phyloP scores from a whole-genome alignment of 75 land plant species.

The Gnetum montanum region DNA sequence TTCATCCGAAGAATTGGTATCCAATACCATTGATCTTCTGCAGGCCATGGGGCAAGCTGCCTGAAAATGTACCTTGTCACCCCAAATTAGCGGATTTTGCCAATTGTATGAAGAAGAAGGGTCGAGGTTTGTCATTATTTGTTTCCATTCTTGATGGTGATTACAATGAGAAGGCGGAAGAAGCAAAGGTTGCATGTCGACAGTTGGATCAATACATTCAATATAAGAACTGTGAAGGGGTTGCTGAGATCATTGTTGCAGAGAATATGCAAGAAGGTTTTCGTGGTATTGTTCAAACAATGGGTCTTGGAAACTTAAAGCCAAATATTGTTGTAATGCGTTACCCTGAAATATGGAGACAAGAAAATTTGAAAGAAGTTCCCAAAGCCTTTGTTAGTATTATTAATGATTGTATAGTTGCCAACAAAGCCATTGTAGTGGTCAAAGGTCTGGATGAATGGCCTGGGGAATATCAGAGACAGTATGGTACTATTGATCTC shows the following conservation, averaged over 20 bases:
- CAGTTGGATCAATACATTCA: conserved; percentile 81
- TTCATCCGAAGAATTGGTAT: conserved; percentile 99
- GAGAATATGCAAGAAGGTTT: conserved; percentile 79
- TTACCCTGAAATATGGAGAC: conserved; percentile 99
- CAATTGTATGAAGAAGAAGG: conserved; percentile 99
- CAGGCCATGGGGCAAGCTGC: conserved; percentile 98
- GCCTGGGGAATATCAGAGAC: conserved; percentile 96
- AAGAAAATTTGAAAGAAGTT: conserved; percentile 67
- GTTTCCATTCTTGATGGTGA: conserved; percentile 95
- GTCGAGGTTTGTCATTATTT: conserved; percentile 97
- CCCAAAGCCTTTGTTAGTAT: conserved; percentile 87
- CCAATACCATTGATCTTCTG: conserved; percentile 96
- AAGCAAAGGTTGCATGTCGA: conserved; percentile 71
- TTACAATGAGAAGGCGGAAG: conserved; percentile 84
- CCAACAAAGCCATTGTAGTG: conserved; percentile 97
- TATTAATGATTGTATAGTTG: conserved; percentile 92
- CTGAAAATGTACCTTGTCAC: conserved; percentile 95
- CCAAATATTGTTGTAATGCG: conserved; percentile 99
- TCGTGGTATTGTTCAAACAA: conserved; percentile 90
- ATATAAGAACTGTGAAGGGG: conserved; percentile 95
- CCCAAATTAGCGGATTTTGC: conserved; percentile 99
- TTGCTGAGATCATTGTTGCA: conserved; percentile 95
- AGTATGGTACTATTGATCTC: conserved; percentile 92
- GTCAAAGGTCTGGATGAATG: conserved; percentile 99
- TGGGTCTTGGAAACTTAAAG: conserved; percentile 97